These are phyloP conservation scores for Taxillus chinensis DNA, from an alignment of 164 flowering plant genomes.

Conservation along the genomic window DNA sequence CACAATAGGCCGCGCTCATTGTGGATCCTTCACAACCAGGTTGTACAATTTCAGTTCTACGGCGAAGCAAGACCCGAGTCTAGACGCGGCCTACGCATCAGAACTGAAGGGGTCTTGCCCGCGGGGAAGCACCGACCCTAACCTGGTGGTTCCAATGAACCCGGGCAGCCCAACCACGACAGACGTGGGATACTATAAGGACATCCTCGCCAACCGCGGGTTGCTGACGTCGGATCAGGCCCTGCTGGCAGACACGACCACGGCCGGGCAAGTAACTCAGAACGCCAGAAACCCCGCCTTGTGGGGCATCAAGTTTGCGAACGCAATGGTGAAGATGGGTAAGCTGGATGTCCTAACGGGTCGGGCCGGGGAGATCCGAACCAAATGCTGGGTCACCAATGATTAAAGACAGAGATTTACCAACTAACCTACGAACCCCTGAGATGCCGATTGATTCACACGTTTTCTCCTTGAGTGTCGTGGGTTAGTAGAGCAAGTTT, in stretches of 20 bases:
- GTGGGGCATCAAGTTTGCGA: constrained; percentile 37
- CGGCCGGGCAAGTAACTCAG: constrained; percentile 28
- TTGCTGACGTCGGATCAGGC: constrained; percentile 53
- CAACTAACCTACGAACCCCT: too few relatives aligned
- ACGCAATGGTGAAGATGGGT: constrained; percentile 68
- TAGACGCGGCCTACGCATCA: constrained; percentile 32
- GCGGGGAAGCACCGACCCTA: constrained; percentile 17
- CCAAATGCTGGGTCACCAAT: constrained; percentile 40
- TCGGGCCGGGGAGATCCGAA: constrained; percentile 38
- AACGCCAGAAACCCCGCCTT: constrained; percentile 18
- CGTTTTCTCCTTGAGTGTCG: too few relatives aligned
- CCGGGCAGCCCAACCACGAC: constrained; percentile 21
- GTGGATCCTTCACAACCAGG: constrained; percentile 32
- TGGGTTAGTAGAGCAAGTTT: too few relatives aligned
- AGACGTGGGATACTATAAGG: constrained; percentile 31
- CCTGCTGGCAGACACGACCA: constrained; percentile 23
- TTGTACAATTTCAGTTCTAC: constrained; percentile 34
- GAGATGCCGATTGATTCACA: too few relatives aligned
- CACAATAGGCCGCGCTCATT: constrained; percentile 48
- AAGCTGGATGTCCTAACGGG: constrained; percentile 46
- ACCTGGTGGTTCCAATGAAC: constrained; percentile 33
- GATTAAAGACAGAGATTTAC: neutral
- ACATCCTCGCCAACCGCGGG: constrained; percentile 25
- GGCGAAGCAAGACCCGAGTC: constrained; percentile 28
- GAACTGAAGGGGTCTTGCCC: constrained; percentile 37